Evolutionary conservation across 805 yeast species (phyloP), one percentile per base, ranked within the genome.

Genomic region (Candida tallmaniae): DNA sequence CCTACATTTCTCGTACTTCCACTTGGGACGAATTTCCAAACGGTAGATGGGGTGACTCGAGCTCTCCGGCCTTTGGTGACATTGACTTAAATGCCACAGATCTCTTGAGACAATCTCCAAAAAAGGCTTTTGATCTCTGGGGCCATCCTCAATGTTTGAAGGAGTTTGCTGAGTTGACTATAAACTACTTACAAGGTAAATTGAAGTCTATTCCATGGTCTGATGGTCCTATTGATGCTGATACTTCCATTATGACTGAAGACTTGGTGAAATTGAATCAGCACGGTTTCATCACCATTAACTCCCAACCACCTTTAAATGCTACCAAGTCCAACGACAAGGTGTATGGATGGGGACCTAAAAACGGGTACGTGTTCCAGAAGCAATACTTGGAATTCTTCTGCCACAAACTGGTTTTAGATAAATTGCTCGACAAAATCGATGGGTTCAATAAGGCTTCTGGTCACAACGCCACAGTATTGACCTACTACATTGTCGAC

Each of bases 1-100:
- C 95, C 11, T 90, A 90, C 56, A 78, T 87, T 41, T 75, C 87
- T 31, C 74, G 97, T 58, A 90, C 97, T 6, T 78, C 93, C 17
- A 81, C 83, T 38, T 93, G 98, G 88, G 98, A 93, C 62, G 98
- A 93, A 59, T 93, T 90, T 54, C 98, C 98, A 33, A 93, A 90
- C 59, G 98, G 98, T 41, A 74, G 98, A 65, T 93, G 96, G 89
- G 98, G 98, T 51, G 97, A 93, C 57, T 85, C 97, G 3, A 72
- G 95, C 40, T 93, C 97, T 27, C 98, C 98, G 4, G 97, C 97
- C 2, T 89, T 83, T 62, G 96, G 95, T 50, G 94, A 85, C 45
- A 71, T 88, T 38, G 96, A 86, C 55, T 70, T 83, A 34, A 80
- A 80, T 47, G 93, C 90, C 14, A 76, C 87, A 23, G 79, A 82